Conservation (phyloP, 306 rosid species). For the Elaeagnus macrophylla region DNA sequence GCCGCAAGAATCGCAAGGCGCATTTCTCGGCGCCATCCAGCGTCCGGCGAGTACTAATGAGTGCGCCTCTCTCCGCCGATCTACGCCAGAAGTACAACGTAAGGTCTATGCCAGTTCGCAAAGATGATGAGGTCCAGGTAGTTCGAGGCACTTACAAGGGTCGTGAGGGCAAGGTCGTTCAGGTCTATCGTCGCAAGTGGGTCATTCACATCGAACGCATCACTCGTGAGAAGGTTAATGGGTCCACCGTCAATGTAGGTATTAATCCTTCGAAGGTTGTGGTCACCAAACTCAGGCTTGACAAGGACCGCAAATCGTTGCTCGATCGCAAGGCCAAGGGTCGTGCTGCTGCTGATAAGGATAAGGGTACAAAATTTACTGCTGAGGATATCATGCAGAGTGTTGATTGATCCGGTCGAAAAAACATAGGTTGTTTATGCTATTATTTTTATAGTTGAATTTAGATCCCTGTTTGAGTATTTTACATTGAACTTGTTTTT, state of each 20-base stretch:
- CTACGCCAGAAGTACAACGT: slow-evolving; percentile 87
- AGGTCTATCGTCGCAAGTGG: slow-evolving; percentile 95
- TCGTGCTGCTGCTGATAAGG: slow-evolving; percentile 91
- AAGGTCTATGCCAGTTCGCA: slow-evolving; percentile 79
- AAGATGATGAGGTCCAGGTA: slow-evolving; percentile 90
- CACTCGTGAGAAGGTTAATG: slow-evolving; percentile 92
- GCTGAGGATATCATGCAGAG: slow-evolving; percentile 89
- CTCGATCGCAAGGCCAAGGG: slow-evolving; percentile 96
- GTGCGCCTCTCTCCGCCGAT: slow-evolving; percentile 77
- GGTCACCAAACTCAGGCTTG: slow-evolving; percentile 70
- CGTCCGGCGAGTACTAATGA: slow-evolving; percentile 78
- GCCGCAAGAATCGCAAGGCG: slow-evolving; percentile 94
- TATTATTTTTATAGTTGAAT: neutral
- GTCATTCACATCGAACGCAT: slow-evolving; percentile 88
- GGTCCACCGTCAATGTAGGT: slow-evolving; percentile 92
- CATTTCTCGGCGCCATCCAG: slow-evolving; percentile 96
- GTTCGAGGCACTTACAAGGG: slow-evolving; percentile 89
- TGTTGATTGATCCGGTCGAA: slow-evolving; percentile 38
- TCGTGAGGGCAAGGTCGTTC: slow-evolving; percentile 84
- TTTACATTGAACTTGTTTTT: neutral
- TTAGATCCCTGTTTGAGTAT: neutral
- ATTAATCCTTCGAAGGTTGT: slow-evolving; percentile 72
- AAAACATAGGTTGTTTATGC: neutral
- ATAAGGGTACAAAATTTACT: slow-evolving; percentile 85
- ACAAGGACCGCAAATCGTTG: slow-evolving; percentile 78